Conservation (phyloP, 2,329 filamentous ascomycete species). For the Fusarium sp. region DNA sequence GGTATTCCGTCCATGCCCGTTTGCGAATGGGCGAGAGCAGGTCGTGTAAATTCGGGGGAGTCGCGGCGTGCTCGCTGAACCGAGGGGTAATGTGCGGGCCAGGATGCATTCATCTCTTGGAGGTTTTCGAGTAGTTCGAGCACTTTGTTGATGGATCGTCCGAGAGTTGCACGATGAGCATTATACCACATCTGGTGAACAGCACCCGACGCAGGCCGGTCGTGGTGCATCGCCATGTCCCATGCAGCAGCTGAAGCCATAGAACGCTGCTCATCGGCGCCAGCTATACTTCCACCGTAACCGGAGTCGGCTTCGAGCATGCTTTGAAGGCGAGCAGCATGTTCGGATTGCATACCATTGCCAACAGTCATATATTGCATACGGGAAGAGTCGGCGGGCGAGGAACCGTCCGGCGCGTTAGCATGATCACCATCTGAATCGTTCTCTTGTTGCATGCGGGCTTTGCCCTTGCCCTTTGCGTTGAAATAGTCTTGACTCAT, state of each 20-base stretch:
- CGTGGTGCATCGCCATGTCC: slow-evolving; percentile 59
- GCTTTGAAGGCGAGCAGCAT: slow-evolving; percentile 82
- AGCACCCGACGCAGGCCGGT: slow-evolving; percentile 75
- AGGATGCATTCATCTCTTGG: slow-evolving; percentile 88
- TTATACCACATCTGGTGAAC: slow-evolving; percentile 96
- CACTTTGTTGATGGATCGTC: slow-evolving; percentile 85
- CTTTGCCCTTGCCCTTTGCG: slow-evolving; percentile 68
- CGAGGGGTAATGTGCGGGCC: slow-evolving; percentile 96
- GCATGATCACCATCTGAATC: slow-evolving; percentile 38
- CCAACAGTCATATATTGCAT: slow-evolving; percentile 91
- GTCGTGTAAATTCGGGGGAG: slow-evolving; percentile 63
- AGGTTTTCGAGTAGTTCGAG: slow-evolving; percentile 85
- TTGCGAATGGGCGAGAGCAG: slow-evolving; percentile 72
- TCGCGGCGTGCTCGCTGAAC: slow-evolving; percentile 71
- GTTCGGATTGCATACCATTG: slow-evolving; percentile 81
- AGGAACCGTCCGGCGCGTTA: slow-evolving; percentile 44
- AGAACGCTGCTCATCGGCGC: slow-evolving; percentile 64
- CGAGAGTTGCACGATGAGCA: slow-evolving; percentile 87
- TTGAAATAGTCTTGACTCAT: slow-evolving; percentile 73
- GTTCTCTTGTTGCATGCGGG: slow-evolving; percentile 51
- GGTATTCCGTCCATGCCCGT: slow-evolving; percentile 66
- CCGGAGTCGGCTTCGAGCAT: slow-evolving; percentile 90
- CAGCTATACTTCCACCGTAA: slow-evolving; percentile 83
- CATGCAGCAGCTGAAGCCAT: slow-evolving; percentile 61
- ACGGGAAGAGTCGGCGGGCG: slow-evolving; percentile 44